A percentile compares a stretch with the other conserved stretches of the same genome.
These are phyloP conservation scores for Malassezia psittaci DNA, from an alignment of 1,284 basidiomycete genomes.

Conservation along the genomic window DNA sequence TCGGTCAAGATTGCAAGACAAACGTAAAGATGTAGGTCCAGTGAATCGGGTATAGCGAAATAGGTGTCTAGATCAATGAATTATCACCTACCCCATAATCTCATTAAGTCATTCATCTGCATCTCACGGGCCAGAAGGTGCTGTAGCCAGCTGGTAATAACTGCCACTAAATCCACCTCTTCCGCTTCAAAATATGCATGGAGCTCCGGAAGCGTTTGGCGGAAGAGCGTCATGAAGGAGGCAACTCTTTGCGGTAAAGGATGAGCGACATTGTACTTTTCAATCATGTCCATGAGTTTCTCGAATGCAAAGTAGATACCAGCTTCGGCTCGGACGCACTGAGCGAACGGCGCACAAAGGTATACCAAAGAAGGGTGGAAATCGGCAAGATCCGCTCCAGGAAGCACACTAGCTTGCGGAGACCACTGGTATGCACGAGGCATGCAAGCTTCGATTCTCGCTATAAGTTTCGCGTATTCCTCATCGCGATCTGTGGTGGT, in stretches of 20 bases:
- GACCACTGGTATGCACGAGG: conserved; percentile 32
- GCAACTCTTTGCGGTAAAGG: conserved; percentile 39
- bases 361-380: conserved; percentile 44
- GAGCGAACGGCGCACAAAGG: conserved; percentile 45
- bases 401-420: conserved; percentile 18
- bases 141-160: conserved; percentile 45
- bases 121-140: conserved; percentile 43
- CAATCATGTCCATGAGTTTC: conserved; percentile 37
- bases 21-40: conserved; percentile 47
- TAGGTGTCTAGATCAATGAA: conserved; percentile 31
- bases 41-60: conserved; percentile 40
- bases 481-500: neutral
- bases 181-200: conserved; percentile 48
- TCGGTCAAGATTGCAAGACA: conserved; percentile 48
- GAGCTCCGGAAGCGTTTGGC: conserved; percentile 45
- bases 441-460: conserved; percentile 20
- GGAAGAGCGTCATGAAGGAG: conserved; percentile 45
- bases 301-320: conserved; percentile 49
- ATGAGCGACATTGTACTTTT: conserved; percentile 21
- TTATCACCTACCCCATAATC: conserved; percentile 34
- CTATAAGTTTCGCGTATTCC: neutral
- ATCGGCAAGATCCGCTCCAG: conserved; percentile 14
- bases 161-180: conserved; percentile 41
- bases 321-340: conserved; percentile 45
- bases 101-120: conserved; percentile 42